phyloP scores from a whole-genome alignment of 1,284 basidiomycete genomes.

The Trichosporon sp. region DNA sequence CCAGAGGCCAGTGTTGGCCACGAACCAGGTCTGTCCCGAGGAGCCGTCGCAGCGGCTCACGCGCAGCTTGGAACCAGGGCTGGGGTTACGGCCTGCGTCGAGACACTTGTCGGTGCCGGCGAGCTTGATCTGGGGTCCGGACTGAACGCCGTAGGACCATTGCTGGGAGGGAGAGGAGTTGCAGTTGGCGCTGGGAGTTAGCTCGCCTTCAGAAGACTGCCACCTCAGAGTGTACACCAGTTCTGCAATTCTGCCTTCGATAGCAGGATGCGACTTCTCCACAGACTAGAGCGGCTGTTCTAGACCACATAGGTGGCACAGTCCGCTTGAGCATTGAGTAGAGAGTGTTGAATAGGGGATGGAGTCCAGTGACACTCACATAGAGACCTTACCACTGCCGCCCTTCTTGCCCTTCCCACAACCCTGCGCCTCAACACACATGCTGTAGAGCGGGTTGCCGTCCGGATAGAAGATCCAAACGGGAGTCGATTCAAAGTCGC shows the following conservation, averaged over 20 bases:
- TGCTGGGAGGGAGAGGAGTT: not conserved
- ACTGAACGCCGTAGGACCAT: not conserved
- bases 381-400: not conserved
- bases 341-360: too few species aligned
- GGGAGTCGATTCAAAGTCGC: not conserved
- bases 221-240: too few species aligned
- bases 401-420: not conserved
- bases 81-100: constrained; percentile 1
- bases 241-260: too few species aligned
- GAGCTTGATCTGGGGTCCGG: not conserved
- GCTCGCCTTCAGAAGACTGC: not conserved
- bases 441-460: constrained; percentile 1
- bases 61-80: not conserved
- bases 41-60: not conserved
- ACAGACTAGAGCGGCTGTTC: too few species aligned
- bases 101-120: constrained; percentile 2
- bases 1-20: not conserved
- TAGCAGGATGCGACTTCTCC: not conserved
- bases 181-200: not conserved
- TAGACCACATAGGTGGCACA: too few species aligned
- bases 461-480: not conserved
- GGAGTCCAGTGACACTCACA: not conserved
- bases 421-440: not conserved
- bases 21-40: not conserved
- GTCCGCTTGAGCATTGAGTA: too few species aligned